A percentile compares a stretch with the other conserved stretches of the same genome.
These are phyloP conservation scores for Elymus sibiricus DNA, from an alignment of 176 grass and related monocot genomes.

Conservation along the genomic window DNA sequence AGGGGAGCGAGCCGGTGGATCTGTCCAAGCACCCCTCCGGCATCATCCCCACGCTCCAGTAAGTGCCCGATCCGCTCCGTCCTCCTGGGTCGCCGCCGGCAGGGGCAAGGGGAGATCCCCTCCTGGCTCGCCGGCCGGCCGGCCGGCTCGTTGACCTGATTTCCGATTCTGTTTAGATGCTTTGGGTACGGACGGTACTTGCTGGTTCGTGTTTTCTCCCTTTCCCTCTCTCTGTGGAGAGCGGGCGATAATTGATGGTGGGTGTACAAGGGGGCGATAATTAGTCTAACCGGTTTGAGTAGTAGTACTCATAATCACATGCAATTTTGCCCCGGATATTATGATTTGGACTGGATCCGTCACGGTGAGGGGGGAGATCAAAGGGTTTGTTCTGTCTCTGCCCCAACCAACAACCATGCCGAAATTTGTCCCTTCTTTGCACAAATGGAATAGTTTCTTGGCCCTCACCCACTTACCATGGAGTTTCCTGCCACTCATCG, in stretches of 20 bases:
- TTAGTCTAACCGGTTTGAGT: too few species aligned
- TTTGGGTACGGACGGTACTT: background rate
- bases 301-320: background rate
- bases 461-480: background rate
- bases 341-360: background rate
- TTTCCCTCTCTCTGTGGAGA: too few species aligned
- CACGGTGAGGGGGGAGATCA: background rate
- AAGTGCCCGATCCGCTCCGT: constrained; percentile 41
- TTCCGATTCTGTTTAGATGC: background rate
- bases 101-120: background rate
- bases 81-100: background rate
- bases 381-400: background rate
- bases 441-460: background rate
- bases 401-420: background rate
- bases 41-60: constrained; percentile 97
- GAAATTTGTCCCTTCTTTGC: background rate
- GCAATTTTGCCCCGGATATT: background rate
- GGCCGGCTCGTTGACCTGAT: background rate
- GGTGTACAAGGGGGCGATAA: background rate
- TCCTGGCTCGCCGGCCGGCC: background rate
- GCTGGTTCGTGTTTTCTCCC: background rate
- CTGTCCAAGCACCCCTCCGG: constrained; percentile 89
- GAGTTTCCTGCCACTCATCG: background rate
- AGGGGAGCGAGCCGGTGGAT: constrained; percentile 88
- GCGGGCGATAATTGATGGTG: too few species aligned